These are phyloP conservation scores for Corynespora cassiicola DNA, from an alignment of 2,329 filamentous ascomycete genomes.

Conservation along the genomic window DNA sequence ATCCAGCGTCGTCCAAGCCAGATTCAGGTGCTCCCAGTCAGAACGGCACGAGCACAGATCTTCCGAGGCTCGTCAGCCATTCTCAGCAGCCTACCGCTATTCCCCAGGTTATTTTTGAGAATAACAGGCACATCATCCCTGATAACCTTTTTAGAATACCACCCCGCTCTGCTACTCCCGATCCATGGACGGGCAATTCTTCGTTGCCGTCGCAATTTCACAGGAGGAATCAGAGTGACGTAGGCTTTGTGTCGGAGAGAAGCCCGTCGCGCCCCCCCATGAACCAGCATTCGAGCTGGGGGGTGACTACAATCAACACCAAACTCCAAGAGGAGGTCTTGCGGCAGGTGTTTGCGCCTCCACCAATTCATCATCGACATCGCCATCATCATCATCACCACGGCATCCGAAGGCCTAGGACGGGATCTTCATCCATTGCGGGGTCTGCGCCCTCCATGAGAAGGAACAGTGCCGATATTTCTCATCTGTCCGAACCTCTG, in stretches of 20 bases:
- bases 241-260: constrained; percentile 25
- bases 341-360: constrained; percentile 87
- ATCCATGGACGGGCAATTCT: constrained; percentile 39
- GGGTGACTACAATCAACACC: constrained; percentile 89
- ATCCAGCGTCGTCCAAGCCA: constrained; percentile 16
- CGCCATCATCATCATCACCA: constrained; percentile 72
- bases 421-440: constrained; percentile 33
- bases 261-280: constrained; percentile 48
- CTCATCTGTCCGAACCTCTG: constrained; percentile 30
- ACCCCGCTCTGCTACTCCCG: constrained; percentile 47
- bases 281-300: constrained; percentile 71
- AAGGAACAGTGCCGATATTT: constrained; percentile 47
- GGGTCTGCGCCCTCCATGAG: constrained; percentile 42
- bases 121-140: constrained; percentile 92
- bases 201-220: constrained; percentile 40
- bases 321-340: constrained; percentile 88
- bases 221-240: constrained; percentile 43
- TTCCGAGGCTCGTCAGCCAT: constrained; percentile 68
- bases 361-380: constrained; percentile 81
- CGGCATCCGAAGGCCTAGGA: constrained; percentile 54
- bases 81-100: constrained; percentile 77
- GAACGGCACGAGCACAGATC: constrained; percentile 20
- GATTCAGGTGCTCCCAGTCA: constrained; percentile 18
- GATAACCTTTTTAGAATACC: constrained; percentile 77
- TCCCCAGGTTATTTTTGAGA: constrained; percentile 90